phyloP scores from a whole-genome alignment of 202 grass and related monocot species.

The Zoysia matrella region DNA sequence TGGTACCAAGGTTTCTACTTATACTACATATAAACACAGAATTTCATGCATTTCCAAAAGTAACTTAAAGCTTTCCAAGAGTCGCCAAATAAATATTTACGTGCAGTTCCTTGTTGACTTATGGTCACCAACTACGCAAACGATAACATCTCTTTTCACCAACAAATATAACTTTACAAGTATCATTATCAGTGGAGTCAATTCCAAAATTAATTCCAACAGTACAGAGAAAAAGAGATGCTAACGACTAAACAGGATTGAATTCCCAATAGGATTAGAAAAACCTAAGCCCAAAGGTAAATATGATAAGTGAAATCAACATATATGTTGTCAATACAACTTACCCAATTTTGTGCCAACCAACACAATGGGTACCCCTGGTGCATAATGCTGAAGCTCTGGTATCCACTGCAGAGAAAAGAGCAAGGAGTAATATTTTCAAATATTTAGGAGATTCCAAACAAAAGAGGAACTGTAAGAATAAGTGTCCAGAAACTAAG shows the following conservation, averaged over 20 bases:
- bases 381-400: constrained; percentile 98
- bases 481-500: not conserved
- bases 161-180: not conserved
- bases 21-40: constrained; percentile 10
- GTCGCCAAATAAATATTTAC: constrained; percentile 29
- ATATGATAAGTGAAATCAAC: constrained; percentile 31
- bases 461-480: constrained; percentile 3
- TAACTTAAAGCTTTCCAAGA: constrained; percentile 21
- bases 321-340: constrained; percentile 47
- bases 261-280: constrained; percentile 21
- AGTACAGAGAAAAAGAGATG: constrained; percentile 37
- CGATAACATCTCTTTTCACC: constrained; percentile 8
- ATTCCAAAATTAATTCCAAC: constrained; percentile 51
- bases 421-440: constrained; percentile 33
- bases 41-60: constrained; percentile 23
- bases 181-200: constrained; percentile 15
- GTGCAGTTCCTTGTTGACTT: not conserved
- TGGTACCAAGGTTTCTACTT: not conserved
- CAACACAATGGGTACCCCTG: constrained; percentile 91
- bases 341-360: constrained; percentile 98
- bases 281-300: constrained; percentile 37
- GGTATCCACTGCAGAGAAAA: constrained; percentile 90
- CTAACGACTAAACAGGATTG: constrained; percentile 39
- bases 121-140: constrained; percentile 29
- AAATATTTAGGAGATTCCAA: constrained; percentile 21